These are phyloP conservation scores for Phytophthora boehmeriae DNA, from an alignment of 352 stramenopile species.

Conservation along the genomic window DNA sequence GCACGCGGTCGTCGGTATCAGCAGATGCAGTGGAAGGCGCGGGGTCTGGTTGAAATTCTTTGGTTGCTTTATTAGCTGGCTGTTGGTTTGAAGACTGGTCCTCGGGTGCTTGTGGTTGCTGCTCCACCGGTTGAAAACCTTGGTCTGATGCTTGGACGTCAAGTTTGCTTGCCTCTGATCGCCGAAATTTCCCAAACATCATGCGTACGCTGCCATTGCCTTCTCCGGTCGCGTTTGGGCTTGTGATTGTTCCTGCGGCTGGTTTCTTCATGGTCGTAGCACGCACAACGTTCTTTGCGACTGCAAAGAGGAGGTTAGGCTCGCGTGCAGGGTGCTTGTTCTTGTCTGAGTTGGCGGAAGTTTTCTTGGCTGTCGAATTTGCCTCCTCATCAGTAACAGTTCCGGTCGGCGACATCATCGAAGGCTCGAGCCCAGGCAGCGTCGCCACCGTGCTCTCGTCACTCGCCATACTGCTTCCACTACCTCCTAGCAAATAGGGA, in stretches of 20 bases:
- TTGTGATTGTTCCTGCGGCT: conserved; percentile 1
- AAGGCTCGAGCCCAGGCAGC: conserved; percentile 30
- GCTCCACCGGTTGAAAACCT: neutral
- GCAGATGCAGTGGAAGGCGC: conserved; percentile 10
- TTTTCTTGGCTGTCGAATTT: conserved; percentile 17
- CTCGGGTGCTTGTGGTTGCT: conserved; percentile 7
- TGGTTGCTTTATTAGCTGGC: conserved; percentile 12
- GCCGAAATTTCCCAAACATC: conserved; percentile 61
- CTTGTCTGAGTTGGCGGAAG: conserved; percentile 7
- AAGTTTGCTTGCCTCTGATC: conserved; percentile 28
- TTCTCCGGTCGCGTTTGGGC: conserved; percentile 9
- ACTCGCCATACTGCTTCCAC: conserved; percentile 19
- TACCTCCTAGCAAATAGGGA: neutral
- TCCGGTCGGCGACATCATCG: conserved; percentile 20
- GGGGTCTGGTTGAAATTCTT: conserved; percentile 1
- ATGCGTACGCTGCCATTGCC: conserved; percentile 25
- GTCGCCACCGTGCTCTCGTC: conserved; percentile 12
- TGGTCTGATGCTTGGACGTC: conserved; percentile 10
- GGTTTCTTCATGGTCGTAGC: conserved; percentile 26
- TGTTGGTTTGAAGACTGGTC: conserved; percentile 13
- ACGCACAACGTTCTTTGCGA: conserved; percentile 32
- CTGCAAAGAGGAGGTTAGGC: conserved; percentile 32
- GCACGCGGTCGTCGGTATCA: conserved; percentile 7
- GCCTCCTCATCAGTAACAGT: conserved; percentile 20
- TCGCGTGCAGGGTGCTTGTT: conserved; percentile 17